phyloP scores from a whole-genome alignment of 805 yeast species.

The Barnettozyma pratensis region DNA sequence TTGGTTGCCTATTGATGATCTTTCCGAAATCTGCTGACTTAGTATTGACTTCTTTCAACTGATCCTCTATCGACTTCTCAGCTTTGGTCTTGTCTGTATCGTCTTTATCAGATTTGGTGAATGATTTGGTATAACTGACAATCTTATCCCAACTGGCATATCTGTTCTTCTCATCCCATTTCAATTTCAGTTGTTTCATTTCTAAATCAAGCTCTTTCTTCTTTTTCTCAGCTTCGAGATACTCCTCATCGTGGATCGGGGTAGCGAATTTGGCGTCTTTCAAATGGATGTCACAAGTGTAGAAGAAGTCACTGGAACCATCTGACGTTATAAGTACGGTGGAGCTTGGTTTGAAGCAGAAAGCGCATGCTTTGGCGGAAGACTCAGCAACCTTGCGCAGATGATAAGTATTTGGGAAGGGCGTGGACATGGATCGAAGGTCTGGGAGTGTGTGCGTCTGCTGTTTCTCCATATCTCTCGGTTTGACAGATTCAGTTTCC shows the following conservation, averaged over 20 bases:
- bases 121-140: constrained; percentile 15
- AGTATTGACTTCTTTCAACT: constrained; percentile 16
- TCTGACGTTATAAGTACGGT: constrained; percentile 23
- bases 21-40: constrained; percentile 8
- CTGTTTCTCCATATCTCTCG: no score
- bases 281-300: constrained; percentile 24
- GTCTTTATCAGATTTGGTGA: constrained; percentile 11
- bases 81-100: constrained; percentile 4
- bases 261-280: constrained; percentile 20
- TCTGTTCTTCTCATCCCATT: constrained; percentile 25
- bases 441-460: no score
- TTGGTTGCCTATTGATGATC: constrained; percentile 28
- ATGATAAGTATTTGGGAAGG: constrained; percentile 20
- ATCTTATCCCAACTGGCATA: constrained; percentile 23
- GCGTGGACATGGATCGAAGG: not conserved
- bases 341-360: constrained; percentile 24
- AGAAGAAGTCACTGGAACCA: constrained; percentile 13
- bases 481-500: not conserved
- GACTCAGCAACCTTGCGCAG: constrained; percentile 20
- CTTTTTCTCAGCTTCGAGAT: constrained; percentile 12
- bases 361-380: constrained; percentile 19
- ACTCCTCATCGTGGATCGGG: constrained; percentile 21
- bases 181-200: constrained; percentile 14
- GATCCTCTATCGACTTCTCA: constrained; percentile 14
- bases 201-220: constrained; percentile 20